phyloP scores from a whole-genome alignment of 2,329 filamentous ascomycete species.

The Colletotrichum viniferum region DNA sequence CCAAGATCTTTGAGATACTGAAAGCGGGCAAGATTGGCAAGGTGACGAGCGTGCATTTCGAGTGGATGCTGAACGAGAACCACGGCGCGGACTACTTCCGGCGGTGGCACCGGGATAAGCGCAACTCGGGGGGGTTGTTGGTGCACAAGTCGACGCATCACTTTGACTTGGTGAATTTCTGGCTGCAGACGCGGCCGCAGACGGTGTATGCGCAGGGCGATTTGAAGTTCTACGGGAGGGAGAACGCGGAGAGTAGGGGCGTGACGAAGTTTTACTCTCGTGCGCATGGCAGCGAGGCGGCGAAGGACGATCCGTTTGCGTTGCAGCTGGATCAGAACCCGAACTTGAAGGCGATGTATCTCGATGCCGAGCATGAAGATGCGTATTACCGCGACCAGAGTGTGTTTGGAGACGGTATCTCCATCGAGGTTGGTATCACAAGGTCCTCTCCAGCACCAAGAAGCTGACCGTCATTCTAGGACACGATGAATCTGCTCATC shows the following conservation, averaged over 20 bases:
- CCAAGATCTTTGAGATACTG: constrained; percentile 50
- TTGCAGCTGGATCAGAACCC: constrained; percentile 56
- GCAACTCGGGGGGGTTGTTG: constrained; percentile 50
- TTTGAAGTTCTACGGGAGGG: constrained; percentile 52
- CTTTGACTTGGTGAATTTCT: constrained; percentile 57
- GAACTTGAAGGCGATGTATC: constrained; percentile 62
- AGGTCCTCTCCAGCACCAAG: fast-evolving
- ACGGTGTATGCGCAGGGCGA: constrained; percentile 51
- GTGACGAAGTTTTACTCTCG: constrained; percentile 55
- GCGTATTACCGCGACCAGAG: constrained; percentile 66
- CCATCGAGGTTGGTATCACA: constrained; percentile 48
- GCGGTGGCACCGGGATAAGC: constrained; percentile 54
- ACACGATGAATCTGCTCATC: constrained; percentile 66
- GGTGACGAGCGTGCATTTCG: constrained; percentile 51
- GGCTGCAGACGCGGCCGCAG: constrained; percentile 46
- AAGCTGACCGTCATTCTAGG: constrained; percentile 26
- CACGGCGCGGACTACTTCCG: constrained; percentile 56
- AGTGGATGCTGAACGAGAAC: constrained; percentile 54
- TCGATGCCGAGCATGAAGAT: constrained; percentile 68
- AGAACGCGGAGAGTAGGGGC: constrained; percentile 52
- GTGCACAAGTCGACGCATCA: constrained; percentile 57
- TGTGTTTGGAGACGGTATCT: constrained; percentile 67
- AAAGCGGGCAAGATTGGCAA: constrained; percentile 48
- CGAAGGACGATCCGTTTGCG: constrained; percentile 61
- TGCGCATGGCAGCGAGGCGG: constrained; percentile 53